Conservation (phyloP, 2,329 filamentous ascomycete genomes). For the Dactylellina haptotyla region DNA sequence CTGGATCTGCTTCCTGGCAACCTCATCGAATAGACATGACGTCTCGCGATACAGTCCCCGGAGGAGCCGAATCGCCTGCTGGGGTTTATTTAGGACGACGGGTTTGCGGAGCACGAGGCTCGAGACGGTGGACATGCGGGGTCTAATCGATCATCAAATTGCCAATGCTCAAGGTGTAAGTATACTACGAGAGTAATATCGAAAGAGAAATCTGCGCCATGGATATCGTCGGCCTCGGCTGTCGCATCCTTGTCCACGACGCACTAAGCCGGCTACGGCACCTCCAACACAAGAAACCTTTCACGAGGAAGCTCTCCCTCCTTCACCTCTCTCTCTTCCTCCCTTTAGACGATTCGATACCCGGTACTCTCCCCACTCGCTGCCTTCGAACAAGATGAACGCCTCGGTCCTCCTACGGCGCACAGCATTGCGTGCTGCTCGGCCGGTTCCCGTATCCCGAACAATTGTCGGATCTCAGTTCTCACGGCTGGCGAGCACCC, state of each 20-base stretch:
- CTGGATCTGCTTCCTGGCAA: slow-evolving; percentile 54
- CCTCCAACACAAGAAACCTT: slow-evolving; percentile 40
- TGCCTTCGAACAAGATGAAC: slow-evolving; percentile 27
- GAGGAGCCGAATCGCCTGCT: slow-evolving; percentile 37
- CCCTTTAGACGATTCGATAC: background rate
- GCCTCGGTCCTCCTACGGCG: slow-evolving; percentile 31
- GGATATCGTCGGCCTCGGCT: slow-evolving; percentile 52
- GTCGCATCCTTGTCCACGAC: background rate
- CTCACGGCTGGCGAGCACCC: slow-evolving; percentile 70
- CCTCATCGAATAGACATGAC: slow-evolving; percentile 57
- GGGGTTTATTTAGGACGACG: slow-evolving; percentile 38
- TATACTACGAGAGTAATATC: background rate
- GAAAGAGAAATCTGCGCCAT: slow-evolving; percentile 8
- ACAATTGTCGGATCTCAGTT: slow-evolving; percentile 13
- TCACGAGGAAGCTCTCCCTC: slow-evolving; percentile 20
- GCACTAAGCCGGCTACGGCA: slow-evolving; percentile 21
- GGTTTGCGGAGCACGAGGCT: slow-evolving; percentile 47
- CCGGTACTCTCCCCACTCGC: background rate
- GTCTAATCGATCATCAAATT: slow-evolving; percentile 19
- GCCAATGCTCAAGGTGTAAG: background rate
- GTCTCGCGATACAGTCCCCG: slow-evolving; percentile 54
- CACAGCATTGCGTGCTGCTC: slow-evolving; percentile 23
- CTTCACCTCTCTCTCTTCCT: background rate
- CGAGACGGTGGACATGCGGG: slow-evolving; percentile 43
- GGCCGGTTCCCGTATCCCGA: slow-evolving; percentile 12